Percentiles rank a stretch among this genome's conserved stretches.
Evolutionary conservation across 176 grass and related monocot species (phyloP).

Genomic region (Triticum dicoccoides): DNA sequence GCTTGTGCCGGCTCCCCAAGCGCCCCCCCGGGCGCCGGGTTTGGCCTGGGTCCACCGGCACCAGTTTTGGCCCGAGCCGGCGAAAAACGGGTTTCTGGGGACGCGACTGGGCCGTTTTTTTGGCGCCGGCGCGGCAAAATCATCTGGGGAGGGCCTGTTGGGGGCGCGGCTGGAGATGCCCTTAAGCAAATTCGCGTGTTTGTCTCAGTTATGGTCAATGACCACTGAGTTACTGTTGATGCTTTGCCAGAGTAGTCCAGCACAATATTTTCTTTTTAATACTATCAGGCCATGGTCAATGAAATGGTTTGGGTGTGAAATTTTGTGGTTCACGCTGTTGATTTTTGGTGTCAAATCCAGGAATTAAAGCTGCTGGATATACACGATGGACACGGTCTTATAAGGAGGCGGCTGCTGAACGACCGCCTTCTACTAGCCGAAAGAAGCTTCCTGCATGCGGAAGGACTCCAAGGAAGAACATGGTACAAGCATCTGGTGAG

Average conservation of each 20-base stretch:
- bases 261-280: not conserved
- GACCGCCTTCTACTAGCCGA: constrained; percentile 87
- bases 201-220: not conserved
- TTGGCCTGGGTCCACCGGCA: too few species aligned
- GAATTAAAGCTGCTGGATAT: constrained; percentile 45
- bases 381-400: constrained; percentile 5
- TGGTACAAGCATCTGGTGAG: constrained; percentile 95
- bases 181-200: not conserved
- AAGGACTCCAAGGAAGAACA: constrained; percentile 83
- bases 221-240: not conserved
- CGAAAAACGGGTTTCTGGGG: too few species aligned
- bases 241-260: not conserved
- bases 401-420: constrained; percentile 60
- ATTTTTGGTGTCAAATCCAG: constrained; percentile 29
- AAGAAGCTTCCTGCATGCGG: constrained; percentile 83
- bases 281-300: not conserved
- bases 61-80: too few species aligned
- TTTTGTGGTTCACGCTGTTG: too few species aligned
- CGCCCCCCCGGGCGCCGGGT: too few species aligned
- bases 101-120: too few species aligned
- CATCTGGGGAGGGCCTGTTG: too few species aligned
- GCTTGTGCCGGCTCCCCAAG: too few species aligned
- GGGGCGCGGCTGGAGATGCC: too few species aligned
- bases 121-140: too few species aligned
- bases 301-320: not conserved